A percentile compares a stretch with the other conserved stretches of the same genome.
Evolutionary conservation across 1,284 basidiomycete genomes (phyloP).

Genomic region (Malassezia brasiliensis): DNA sequence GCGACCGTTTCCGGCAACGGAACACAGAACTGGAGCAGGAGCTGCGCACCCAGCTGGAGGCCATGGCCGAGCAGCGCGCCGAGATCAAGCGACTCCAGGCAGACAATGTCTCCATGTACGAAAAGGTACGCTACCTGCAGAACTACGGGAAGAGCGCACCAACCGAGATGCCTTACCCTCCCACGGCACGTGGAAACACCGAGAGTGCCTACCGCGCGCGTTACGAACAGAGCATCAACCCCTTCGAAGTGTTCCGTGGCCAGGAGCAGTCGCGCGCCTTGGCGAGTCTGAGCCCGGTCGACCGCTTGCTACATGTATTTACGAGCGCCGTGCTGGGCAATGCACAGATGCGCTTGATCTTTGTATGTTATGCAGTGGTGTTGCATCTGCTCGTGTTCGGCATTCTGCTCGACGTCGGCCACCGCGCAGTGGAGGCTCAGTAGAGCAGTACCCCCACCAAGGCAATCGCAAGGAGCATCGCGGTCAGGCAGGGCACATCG

Average conservation of each 20-base stretch:
- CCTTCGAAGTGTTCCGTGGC: slow-evolving; percentile 91
- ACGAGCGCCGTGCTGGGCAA: slow-evolving; percentile 79
- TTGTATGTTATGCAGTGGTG: slow-evolving; percentile 68
- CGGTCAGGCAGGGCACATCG: neutral
- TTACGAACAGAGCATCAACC: slow-evolving; percentile 94
- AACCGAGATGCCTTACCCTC: slow-evolving; percentile 51
- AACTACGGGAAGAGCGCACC: slow-evolving; percentile 9
- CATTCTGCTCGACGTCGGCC: slow-evolving; percentile 50
- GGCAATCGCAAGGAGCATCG: neutral
- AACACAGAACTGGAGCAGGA: slow-evolving; percentile 95
- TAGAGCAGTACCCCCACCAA: neutral
- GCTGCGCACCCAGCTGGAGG: slow-evolving; percentile 81
- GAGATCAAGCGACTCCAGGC: slow-evolving; percentile 38
- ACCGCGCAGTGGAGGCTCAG: slow-evolving; percentile 2
- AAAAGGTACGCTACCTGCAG: slow-evolving; percentile 43
- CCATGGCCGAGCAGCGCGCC: slow-evolving; percentile 62
- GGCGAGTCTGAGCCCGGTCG: slow-evolving; percentile 79
- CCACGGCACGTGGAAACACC: slow-evolving; percentile 32
- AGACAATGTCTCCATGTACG: slow-evolving; percentile 42
- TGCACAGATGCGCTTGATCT: slow-evolving; percentile 59
- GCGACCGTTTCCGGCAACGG: slow-evolving; percentile 14
- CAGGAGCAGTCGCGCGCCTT: slow-evolving; percentile 88
- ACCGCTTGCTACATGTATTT: slow-evolving; percentile 73
- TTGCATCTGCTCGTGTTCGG: slow-evolving; percentile 71
- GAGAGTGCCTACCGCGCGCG: slow-evolving; percentile 70